These are phyloP conservation scores for Borovskyia barvae DNA, from an alignment of 208 protist species.

Conservation along the genomic window DNA sequence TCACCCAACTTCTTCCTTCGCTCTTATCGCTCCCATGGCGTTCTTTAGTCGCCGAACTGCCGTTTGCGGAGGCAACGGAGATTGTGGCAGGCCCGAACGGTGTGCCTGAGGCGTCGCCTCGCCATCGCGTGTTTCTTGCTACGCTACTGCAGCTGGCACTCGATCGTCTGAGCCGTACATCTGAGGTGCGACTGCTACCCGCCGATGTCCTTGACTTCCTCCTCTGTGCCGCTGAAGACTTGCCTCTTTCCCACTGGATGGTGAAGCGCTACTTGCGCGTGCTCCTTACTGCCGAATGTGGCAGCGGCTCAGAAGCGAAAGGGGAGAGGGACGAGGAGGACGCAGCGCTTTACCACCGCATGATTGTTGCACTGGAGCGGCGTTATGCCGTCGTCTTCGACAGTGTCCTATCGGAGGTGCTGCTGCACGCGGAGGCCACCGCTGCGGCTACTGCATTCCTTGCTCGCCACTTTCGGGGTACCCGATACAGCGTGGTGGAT, in stretches of 20 bases:
- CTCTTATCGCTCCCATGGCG: slow-evolving; percentile 67
- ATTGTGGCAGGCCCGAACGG: slow-evolving; percentile 18
- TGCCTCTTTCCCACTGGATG: slow-evolving; percentile 57
- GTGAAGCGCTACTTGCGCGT: slow-evolving; percentile 42
- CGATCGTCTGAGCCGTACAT: slow-evolving; percentile 23
- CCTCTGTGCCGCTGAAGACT: slow-evolving; percentile 46
- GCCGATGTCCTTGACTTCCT: slow-evolving; percentile 68
- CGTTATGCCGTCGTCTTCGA: slow-evolving; percentile 72
- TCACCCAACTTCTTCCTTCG: slow-evolving; percentile 42
- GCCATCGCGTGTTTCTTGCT: slow-evolving; percentile 20
- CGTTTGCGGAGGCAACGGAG: slow-evolving; percentile 18
- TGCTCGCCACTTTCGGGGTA: slow-evolving; percentile 66
- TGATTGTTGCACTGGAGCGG: slow-evolving; percentile 62
- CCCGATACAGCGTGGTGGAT: slow-evolving; percentile 69
- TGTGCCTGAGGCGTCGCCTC: slow-evolving; percentile 9
- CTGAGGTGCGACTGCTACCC: slow-evolving; percentile 34
- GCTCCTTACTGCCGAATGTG: slow-evolving; percentile 32
- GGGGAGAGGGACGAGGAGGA: slow-evolving; percentile 8
- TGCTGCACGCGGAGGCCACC: slow-evolving; percentile 34
- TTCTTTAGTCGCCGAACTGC: slow-evolving; percentile 28
- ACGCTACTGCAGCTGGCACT: slow-evolving; percentile 25
- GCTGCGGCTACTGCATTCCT: slow-evolving; percentile 48
- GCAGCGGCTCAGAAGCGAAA: neutral
- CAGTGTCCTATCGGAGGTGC: slow-evolving; percentile 50
- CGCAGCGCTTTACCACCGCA: slow-evolving; percentile 20